phyloP scores from a whole-genome alignment of 2,329 filamentous ascomycete species.

The Fusarium virguliforme region DNA sequence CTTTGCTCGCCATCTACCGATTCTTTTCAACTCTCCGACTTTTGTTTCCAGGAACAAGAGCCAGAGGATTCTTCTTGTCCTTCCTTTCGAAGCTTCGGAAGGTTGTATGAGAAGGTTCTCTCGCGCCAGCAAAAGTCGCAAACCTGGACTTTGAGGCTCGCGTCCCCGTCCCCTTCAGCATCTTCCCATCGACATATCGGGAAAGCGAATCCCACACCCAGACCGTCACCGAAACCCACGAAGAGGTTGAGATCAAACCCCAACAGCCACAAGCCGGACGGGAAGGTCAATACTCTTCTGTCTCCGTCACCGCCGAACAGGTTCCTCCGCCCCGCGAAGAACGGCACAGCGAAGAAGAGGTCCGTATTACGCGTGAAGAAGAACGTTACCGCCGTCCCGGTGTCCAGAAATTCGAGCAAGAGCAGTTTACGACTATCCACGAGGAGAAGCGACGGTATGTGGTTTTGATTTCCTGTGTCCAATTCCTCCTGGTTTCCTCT shows the following conservation, averaged over 20 bases:
- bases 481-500: constrained; percentile 25
- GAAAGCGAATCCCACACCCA: constrained; percentile 68
- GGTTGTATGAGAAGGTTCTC: constrained; percentile 77
- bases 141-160: constrained; percentile 99
- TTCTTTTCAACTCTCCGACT: constrained; percentile 61
- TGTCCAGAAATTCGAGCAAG: constrained; percentile 61
- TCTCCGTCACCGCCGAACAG: constrained; percentile 72
- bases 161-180: constrained; percentile 99
- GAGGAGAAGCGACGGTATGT: constrained; percentile 69
- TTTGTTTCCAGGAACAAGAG: constrained; percentile 74
- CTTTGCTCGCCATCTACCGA: constrained; percentile 52
- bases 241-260: constrained; percentile 90
- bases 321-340: constrained; percentile 72
- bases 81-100: constrained; percentile 75
- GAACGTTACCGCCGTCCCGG: constrained; percentile 82
- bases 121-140: constrained; percentile 82
- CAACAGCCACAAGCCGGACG: constrained; percentile 89
- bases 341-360: constrained; percentile 85
- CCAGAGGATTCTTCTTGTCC: constrained; percentile 78
- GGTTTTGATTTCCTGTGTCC: constrained; percentile 40
- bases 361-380: constrained; percentile 84
- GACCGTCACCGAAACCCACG: constrained; percentile 77
- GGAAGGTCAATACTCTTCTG: constrained; percentile 93
- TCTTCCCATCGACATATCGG: constrained; percentile 99
- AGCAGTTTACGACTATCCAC: constrained; percentile 55